These are phyloP conservation scores for Triticum timopheevii DNA, from an alignment of 176 grass and related monocot species.

Conservation along the genomic window DNA sequence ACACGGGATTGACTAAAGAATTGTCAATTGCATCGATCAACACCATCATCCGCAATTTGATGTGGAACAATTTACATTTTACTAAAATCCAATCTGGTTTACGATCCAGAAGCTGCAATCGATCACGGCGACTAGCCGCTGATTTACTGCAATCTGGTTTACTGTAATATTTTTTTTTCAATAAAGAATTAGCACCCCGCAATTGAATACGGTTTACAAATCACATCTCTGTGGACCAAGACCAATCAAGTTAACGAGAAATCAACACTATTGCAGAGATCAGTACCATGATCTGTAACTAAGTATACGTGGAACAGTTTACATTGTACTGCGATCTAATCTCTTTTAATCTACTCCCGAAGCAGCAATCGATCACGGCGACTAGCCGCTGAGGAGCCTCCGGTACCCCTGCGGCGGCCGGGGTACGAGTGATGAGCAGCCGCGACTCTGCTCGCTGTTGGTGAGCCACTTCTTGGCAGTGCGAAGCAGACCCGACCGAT, in stretches of 20 bases:
- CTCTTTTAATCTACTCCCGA: neutral
- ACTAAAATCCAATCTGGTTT: too few relatives aligned
- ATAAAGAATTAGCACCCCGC: too few relatives aligned
- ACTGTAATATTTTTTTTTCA: too few relatives aligned
- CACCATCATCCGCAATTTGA: neutral
- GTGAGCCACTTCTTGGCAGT: neutral
- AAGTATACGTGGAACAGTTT: neutral
- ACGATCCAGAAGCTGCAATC: too few relatives aligned
- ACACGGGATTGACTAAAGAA: neutral
- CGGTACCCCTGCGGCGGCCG: neutral
- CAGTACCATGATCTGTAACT: neutral
- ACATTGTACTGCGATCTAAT: neutral
- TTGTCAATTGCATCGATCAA: neutral
- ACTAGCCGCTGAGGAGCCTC: neutral
- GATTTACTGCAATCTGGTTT: too few relatives aligned
- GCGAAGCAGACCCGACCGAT: neutral
- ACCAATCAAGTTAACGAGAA: too few relatives aligned
- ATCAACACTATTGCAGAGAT: too few relatives aligned
- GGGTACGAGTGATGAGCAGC: too few relatives aligned
- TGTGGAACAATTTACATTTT: too few relatives aligned
- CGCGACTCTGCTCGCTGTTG: neutral
- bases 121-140: too few relatives aligned
- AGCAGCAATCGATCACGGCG: neutral
- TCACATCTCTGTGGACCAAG: too few relatives aligned
- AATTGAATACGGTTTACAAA: too few relatives aligned